Base-by-base conservation (phyloP, 2,329 filamentous ascomycete genomes). In the Aspergillus costaricaensis region DNA sequence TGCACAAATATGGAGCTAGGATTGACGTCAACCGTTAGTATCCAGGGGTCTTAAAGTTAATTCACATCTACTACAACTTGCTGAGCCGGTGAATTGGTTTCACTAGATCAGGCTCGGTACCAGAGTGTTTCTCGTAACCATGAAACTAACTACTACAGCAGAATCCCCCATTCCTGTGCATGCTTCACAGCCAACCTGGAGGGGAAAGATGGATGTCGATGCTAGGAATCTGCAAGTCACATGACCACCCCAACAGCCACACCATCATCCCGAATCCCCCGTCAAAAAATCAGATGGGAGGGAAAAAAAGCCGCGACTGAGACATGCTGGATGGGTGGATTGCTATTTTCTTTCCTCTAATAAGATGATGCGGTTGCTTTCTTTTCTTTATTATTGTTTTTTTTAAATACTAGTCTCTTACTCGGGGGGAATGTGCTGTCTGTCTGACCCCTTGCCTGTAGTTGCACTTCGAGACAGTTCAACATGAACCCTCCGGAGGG, bases 41-140 rank as follows among this genome's bases (percentile, higher is more conserved):
- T 50, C 47, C 47, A 50, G 47, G 47, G 47, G 47, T 23, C 15
- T 50, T n/a, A 27, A 50, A 50, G 25, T 50, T 50, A 50, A 50
- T 50, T 30, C 39, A 57, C 32, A 36, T 17, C 52, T 30, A 30
- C 23, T 17, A 21, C 52, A 30, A 14, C 17, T 27, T 44, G 23
- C 21, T 23, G 23, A 15, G 14, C 10, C 25, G 2, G 23, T 19
- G 47, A 50, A 32, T 32, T 10, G 47, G 25, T 12, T 5, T 5
- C 25, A 30, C 47, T 30, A n/a, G n/a, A 30, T 17, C 27, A 17
- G 12, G 12, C 15, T 27, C 47, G 47, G 15, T 17, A 32, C 47
- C 9, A 32, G 25, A 9, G n/a, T 36, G n/a, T 27, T 50, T 32
- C 25, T n/a, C 10, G 25, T 4, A 17, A 10, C 25, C 47, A 27